phyloP scores from a whole-genome alignment of 1,139 yeast genomes.

The Hanseniaspora sp. region DNA sequence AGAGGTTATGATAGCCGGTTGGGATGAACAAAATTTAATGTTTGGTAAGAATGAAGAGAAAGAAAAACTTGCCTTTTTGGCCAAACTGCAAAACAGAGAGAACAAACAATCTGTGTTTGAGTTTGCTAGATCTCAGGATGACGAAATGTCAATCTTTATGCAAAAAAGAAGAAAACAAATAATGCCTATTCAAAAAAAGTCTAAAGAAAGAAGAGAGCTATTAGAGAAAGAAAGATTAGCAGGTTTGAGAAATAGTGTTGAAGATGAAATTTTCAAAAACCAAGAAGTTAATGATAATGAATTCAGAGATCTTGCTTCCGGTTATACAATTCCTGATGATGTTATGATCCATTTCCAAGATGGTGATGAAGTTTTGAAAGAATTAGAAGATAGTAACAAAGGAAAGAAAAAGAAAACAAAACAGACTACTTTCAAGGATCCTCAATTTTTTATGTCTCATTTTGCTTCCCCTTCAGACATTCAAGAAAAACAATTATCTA shows the following conservation, averaged over 20 bases:
- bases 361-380: slow-evolving; percentile 40
- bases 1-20: slow-evolving; percentile 64
- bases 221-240: slow-evolving; percentile 65
- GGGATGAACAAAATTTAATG: slow-evolving; percentile 79
- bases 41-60: slow-evolving; percentile 65
- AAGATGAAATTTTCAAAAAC: slow-evolving; percentile 49
- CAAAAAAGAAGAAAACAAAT: slow-evolving; percentile 71
- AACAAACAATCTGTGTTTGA: slow-evolving; percentile 90
- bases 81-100: slow-evolving; percentile 54
- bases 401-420: slow-evolving; percentile 29
- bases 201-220: slow-evolving; percentile 57
- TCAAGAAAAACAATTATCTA: slow-evolving; percentile 70
- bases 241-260: slow-evolving; percentile 62
- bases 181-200: slow-evolving; percentile 75
- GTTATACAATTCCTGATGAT: slow-evolving; percentile 44
- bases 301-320: slow-evolving; percentile 29
- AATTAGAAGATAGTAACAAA: slow-evolving; percentile 24
- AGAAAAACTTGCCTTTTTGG: slow-evolving; percentile 64
- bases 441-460: slow-evolving; percentile 76
- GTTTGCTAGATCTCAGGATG: slow-evolving; percentile 55
- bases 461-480: slow-evolving; percentile 73
- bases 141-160: slow-evolving; percentile 73
- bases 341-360: slow-evolving; percentile 51
- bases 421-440: slow-evolving; percentile 56
- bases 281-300: slow-evolving; percentile 33